Evolutionary conservation across 2,329 filamentous ascomycete species (phyloP), one percentile per base, ranked within the genome.

Genomic region (Xylariaceae sp.): DNA sequence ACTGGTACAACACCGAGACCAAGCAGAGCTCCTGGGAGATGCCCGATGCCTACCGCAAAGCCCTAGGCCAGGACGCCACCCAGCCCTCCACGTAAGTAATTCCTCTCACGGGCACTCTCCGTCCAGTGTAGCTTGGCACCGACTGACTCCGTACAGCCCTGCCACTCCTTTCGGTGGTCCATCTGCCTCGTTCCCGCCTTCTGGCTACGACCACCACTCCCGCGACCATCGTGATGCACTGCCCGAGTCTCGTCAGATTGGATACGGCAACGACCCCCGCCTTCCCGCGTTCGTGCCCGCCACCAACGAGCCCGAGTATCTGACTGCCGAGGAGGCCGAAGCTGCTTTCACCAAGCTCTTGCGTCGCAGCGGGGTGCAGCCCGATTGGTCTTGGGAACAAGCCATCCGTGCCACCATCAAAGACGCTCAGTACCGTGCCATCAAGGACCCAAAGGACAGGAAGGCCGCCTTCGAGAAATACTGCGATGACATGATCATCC

Each of bases 11-110:
- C 69, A 88, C 85, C 32, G 87, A 95, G 69, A 91, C 89, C 40
- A 91, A 92, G 71, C 81, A 90, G 72, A 97, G 90, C 68, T 90
- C 88, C 31, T 99, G 94, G 94, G 87, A 91, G 63, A 91, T 96
- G 80, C 94, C 94, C 48, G 87, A 90, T 48, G 82, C 74, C 55
- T 91, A 91, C 71, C 90, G 88, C 65, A 78, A 79, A 60, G 87
- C 89, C 52, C 75, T 91, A 50, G 85, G 85, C 45, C 80, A 82
- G 55, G 75, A 75, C 38, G 67, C 64, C 41, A 68, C 72, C 12
- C 69, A 75, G 3, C 66, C 74, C 27, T 71, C 77, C 48, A 66
- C 65, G 71, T 75, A 64, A 62, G 72, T 60, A 18, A 31, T 39
- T 31, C 32, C 17, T 19, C 11, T 14, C 43, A 19, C 5, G 10